Conservation (phyloP, 192 early-diverging fungal species). For the Dispira simplex region DNA sequence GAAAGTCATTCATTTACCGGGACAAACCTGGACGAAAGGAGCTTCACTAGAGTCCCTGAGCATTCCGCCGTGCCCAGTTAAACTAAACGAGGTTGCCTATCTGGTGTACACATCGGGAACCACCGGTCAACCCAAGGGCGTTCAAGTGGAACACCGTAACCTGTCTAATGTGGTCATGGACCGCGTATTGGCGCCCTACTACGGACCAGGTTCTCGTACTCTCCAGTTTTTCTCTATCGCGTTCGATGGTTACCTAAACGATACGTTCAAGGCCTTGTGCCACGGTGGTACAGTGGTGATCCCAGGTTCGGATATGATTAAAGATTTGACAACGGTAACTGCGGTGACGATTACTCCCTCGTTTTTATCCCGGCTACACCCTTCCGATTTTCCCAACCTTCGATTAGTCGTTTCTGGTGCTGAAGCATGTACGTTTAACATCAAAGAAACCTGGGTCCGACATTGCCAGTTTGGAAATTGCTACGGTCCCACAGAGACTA, state of each 20-base stretch:
- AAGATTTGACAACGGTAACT: neutral
- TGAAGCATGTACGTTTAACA: neutral
- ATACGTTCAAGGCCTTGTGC: conserved; percentile 1
- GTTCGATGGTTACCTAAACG: conserved; percentile 12
- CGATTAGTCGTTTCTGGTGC: neutral
- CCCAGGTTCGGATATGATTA: too few relatives aligned
- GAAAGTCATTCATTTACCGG: too few relatives aligned
- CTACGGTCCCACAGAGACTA: conserved; percentile 22
- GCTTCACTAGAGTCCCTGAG: too few relatives aligned
- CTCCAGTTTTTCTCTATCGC: neutral
- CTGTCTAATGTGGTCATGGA: conserved; percentile 12
- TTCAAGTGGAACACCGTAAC: conserved; percentile 16
- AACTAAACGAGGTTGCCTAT: neutral
- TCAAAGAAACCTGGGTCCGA: conserved; percentile 11
- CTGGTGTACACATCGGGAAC: conserved; percentile 15
- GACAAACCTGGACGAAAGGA: too few relatives aligned
- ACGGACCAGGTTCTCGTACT: neutral
- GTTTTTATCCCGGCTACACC: neutral
- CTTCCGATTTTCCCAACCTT: neutral
- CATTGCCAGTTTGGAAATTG: neutral
- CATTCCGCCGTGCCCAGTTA: too few relatives aligned
- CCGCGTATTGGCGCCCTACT: neutral
- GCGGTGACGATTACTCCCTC: neutral
- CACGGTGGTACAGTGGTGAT: conserved; percentile 11
- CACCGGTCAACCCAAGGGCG: conserved; percentile 19